Evolutionary conservation across 31 red algal genomes (phyloP), one percentile per base, ranked within the genome.

Genomic region (Porphyra umbilicalis): DNA sequence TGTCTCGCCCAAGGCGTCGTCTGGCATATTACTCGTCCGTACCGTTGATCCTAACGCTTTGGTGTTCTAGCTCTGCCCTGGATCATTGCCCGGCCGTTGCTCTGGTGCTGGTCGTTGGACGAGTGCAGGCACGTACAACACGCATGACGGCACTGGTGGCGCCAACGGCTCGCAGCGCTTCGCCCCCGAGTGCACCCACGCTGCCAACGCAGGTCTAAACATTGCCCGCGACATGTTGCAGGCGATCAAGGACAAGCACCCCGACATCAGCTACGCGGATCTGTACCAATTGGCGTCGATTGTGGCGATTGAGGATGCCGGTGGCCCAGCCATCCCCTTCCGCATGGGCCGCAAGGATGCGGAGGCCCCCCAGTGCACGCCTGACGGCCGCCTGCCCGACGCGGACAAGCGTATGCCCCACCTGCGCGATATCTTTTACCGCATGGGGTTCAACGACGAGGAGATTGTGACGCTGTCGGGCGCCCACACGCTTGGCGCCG

Each of bases 81-180:
- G 18, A 18, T 71, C 57, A n/a, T 29, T 71, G 57, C 0, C 18
- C 57, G 25, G 0, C 25, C 57, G 57, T 4, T 29, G 25, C 25
- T n/a, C 6, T 71, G 10, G 38, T 71, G 6, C 8, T n/a, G 25
- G 57, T 71, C 25, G 7, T n/a, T 16, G 42, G 57, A n/a, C 20
- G 57, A 71, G 25, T n/a, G 57, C 57, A 71, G 57, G 57, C 20
- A 95, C 93, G 0, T 98, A 98, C 80, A 89, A 90, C 38, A 88
- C 75, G 36, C 79, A 89, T 18, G 88, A 90, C 32, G 87, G 89
- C 32, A 91, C 96, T 0, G 96, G 96, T 57, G 96, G 96, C 29
- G 90, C 94, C 46, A 98, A 95, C 75, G 96, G 79, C 35, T 95
- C 96, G 38, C 96, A 96, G 78, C 96, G 96, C 34, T 98, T 94